Base-by-base conservation (phyloP, 164 flowering plant species). In the Buxus sempervirens region DNA sequence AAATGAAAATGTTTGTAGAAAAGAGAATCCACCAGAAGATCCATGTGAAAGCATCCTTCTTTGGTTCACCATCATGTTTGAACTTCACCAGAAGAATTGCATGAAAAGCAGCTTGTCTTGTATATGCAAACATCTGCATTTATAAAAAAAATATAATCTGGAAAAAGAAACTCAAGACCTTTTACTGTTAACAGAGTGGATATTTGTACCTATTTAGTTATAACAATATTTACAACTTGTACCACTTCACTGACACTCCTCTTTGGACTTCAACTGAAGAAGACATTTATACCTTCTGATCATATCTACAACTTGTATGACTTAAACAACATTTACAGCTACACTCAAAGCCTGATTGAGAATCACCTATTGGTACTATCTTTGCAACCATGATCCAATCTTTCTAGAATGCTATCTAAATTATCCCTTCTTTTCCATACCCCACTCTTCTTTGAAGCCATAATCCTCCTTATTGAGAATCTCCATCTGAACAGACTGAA, bases 401-500 rank as follows among this genome's bases (percentile, higher is more conserved):
- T 42, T 63, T 41, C 65, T 45, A 42, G 32, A 19, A 18, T 4
- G 23, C 55, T 59, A 61, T 15, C 32, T 28, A 24, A 55, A 56
- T 60, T 65, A 20, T 13, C 51, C 24, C 64, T 18, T 42, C 26
- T 58, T 60, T 21, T 63, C n/a, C 16, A 32, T 32, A 54, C 63
- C 63, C 41, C 62, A 26, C 65, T 68, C 68, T 58, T 74, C 58
- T 72, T 77, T 38, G 70, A 74, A 45, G 77, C 77, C 54, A 77
- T 51, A 51, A 70, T 70, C 36, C 75, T 77, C 65, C 41, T 71
- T 27, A 77, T 71, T 26, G 68, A 64, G 65, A 63, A 75, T 27
- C 61, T 74, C 80, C 87, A 89, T 65, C 77, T 81, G 23, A 87
- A 66, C 69, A 87, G 82, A 32, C 80, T 73, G 21, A 41, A 80